Evolutionary conservation across 2,329 filamentous ascomycete species (phyloP).

Genomic region (Cadophora sp.): DNA sequence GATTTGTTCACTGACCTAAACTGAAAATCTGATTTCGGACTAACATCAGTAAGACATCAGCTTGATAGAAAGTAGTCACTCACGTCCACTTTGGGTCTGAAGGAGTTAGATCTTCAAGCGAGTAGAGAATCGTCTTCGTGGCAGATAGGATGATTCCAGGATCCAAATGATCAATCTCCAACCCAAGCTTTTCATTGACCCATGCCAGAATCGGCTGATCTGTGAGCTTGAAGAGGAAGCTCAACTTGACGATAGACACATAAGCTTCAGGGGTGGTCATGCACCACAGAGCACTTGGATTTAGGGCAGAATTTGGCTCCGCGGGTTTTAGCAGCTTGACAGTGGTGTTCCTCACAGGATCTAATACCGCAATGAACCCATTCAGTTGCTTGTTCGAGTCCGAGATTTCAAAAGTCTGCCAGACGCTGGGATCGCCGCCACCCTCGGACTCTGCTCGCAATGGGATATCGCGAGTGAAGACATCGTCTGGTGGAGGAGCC

Average conservation of each 20-base stretch:
- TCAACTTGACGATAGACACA: constrained; percentile 1
- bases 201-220: constrained; percentile 7
- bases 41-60: too few species aligned
- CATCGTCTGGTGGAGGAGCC: neutral
- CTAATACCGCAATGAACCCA: neutral
- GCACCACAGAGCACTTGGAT: constrained; percentile 19
- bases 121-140: constrained; percentile 1
- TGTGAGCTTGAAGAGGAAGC: neutral
- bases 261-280: constrained; percentile 6
- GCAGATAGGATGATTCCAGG: neutral
- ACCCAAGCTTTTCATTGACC: constrained; percentile 2
- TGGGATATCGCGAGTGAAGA: neutral
- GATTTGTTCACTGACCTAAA: constrained; percentile 4
- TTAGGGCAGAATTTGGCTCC: neutral
- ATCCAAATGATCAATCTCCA: neutral
- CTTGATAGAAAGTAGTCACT: neutral
- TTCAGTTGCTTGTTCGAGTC: constrained; percentile 10
- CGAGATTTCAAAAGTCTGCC: constrained; percentile 2
- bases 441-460: neutral
- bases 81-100: neutral
- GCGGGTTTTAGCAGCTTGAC: constrained; percentile 13
- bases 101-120: constrained; percentile 2
- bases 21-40: neutral
- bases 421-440: neutral
- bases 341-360: neutral